These are phyloP conservation scores for Hymenoscyphus repandus DNA, from an alignment of 2,329 filamentous ascomycete species.

Conservation along the genomic window DNA sequence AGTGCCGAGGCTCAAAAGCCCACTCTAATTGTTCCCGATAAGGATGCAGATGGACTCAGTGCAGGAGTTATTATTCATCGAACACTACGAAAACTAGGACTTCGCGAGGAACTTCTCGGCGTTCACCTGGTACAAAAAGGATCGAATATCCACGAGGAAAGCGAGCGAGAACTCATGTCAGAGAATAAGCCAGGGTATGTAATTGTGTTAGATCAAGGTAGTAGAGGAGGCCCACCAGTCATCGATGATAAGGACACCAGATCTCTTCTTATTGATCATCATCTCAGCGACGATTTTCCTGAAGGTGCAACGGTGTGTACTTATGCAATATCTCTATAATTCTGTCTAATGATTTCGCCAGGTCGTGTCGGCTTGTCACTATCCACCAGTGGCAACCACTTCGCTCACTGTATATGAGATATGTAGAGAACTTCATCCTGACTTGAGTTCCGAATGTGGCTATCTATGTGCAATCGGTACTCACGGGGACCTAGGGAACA, in stretches of 20 bases:
- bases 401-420: constrained; percentile 60
- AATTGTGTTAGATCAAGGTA: constrained; percentile 63
- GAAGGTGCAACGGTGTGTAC: constrained; percentile 28
- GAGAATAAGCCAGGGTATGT: constrained; percentile 48
- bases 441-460: constrained; percentile 44
- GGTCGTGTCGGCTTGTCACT: constrained; percentile 58
- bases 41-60: constrained; percentile 62
- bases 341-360: constrained; percentile 31
- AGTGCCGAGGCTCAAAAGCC: constrained; percentile 47
- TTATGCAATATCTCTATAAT: background rate
- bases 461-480: constrained; percentile 63
- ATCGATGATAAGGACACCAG: constrained; percentile 42
- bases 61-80: constrained; percentile 58
- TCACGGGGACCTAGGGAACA: constrained; percentile 60
- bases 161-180: constrained; percentile 47
- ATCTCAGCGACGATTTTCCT: constrained; percentile 54
- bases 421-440: constrained; percentile 50
- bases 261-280: constrained; percentile 61
- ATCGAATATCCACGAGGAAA: constrained; percentile 49
- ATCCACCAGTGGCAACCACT: constrained; percentile 60
- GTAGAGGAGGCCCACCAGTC: constrained; percentile 48
- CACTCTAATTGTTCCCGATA: constrained; percentile 61
- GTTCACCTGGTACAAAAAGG: constrained; percentile 58
- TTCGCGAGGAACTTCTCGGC: constrained; percentile 46
- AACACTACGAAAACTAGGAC: constrained; percentile 53